These are phyloP conservation scores for Penicillium cosmopolitanum DNA, from an alignment of 495 filamentous ascomycete species.

Conservation along the genomic window DNA sequence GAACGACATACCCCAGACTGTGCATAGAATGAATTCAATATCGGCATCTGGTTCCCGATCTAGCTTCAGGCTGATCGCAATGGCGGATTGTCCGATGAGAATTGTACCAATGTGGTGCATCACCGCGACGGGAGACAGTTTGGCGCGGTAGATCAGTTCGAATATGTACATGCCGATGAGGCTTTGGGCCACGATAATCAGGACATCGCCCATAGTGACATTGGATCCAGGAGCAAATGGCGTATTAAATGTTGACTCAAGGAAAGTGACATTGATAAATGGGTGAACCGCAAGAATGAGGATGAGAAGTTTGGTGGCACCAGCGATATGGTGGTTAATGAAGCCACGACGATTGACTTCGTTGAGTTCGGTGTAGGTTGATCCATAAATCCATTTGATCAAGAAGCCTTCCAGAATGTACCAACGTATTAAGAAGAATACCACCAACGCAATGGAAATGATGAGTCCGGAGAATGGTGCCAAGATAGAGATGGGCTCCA, in stretches of 20 bases:
- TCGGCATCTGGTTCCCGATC: constrained; percentile 46
- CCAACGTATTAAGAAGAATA: constrained; percentile 47
- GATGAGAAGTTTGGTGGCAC: constrained; percentile 47
- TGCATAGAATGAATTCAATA: constrained; percentile 53
- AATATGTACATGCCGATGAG: constrained; percentile 54
- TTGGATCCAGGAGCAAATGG: constrained; percentile 31
- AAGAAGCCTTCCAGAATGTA: constrained; percentile 50
- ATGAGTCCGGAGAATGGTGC: constrained; percentile 50
- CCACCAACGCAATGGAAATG: constrained; percentile 43
- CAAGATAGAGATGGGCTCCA: constrained; percentile 38
- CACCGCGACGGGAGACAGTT: constrained; percentile 47
- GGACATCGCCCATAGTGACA: constrained; percentile 46
- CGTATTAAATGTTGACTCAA: constrained; percentile 35
- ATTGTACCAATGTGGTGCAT: constrained; percentile 52
- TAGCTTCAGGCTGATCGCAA: constrained; percentile 46
- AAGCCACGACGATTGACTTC: constrained; percentile 48
- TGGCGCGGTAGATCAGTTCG: constrained; percentile 49
- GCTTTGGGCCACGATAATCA: constrained; percentile 48
- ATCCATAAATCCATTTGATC: constrained; percentile 39
- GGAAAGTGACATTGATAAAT: constrained; percentile 46
- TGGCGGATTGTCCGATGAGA: constrained; percentile 50
- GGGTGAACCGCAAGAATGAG: constrained; percentile 48
- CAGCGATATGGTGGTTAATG: constrained; percentile 55
- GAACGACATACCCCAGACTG: constrained; percentile 49
- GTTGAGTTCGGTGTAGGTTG: constrained; percentile 38